phyloP scores from a whole-genome alignment of 192 early-diverging fungal genomes.

The Mycoemilia scoparia region DNA sequence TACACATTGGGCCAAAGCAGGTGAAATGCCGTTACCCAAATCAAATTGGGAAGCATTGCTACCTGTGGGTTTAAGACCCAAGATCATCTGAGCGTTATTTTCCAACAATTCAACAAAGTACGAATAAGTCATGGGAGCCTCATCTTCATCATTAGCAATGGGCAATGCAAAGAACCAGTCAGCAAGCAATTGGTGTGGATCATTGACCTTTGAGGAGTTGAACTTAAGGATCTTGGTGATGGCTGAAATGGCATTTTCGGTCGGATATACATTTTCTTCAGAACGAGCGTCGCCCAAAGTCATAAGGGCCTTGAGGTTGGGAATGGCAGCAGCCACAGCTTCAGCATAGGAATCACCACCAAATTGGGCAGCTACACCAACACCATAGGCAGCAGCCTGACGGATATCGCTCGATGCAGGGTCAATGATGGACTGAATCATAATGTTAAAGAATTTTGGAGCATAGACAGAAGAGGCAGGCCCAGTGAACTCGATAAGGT shows the following conservation, averaged over 20 bases:
- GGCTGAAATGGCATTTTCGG: constrained; percentile 87
- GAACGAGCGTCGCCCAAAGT: constrained; percentile 41
- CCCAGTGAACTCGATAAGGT: constrained; percentile 83
- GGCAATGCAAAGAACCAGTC: constrained; percentile 71
- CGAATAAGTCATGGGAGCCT: constrained; percentile 58
- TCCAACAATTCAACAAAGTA: constrained; percentile 58
- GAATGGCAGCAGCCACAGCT: constrained; percentile 47
- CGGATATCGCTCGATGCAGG: constrained; percentile 45
- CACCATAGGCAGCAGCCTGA: constrained; percentile 85
- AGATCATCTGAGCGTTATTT: no score
- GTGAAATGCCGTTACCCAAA: no score
- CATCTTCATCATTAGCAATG: constrained; percentile 72
- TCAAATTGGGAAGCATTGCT: no score
- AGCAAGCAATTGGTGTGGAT: constrained; percentile 38
- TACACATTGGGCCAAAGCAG: no score
- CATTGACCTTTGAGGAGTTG: constrained; percentile 34
- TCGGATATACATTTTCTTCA: constrained; percentile 64
- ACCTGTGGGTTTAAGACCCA: no score
- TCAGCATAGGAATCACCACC: constrained; percentile 71
- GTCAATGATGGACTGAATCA: constrained; percentile 19
- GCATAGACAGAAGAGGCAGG: constrained; percentile 51
- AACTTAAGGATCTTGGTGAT: constrained; percentile 73
- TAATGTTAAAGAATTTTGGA: constrained; percentile 17
- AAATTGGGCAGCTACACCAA: constrained; percentile 78
- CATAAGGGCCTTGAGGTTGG: constrained; percentile 53